Evolutionary conservation across 1,284 basidiomycete species (phyloP).

Genomic region (Melanopsichium pennsylvanicum): DNA sequence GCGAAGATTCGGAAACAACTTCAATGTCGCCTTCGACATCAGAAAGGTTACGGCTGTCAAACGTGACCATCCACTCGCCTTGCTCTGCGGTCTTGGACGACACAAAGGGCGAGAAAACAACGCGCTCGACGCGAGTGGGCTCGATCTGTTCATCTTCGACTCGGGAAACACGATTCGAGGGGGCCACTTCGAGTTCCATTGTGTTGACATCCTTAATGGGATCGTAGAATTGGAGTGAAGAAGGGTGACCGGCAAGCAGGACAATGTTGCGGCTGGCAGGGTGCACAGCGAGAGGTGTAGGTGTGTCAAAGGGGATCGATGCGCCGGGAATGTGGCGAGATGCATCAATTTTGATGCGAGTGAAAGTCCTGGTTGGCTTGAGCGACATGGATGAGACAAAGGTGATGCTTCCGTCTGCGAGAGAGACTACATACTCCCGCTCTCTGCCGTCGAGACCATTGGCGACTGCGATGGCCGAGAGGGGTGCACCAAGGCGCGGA

Average conservation of each 20-base stretch:
- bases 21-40: constrained; percentile 22
- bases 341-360: constrained; percentile 75
- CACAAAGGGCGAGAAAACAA: constrained; percentile 71
- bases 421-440: constrained; percentile 85
- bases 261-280: constrained; percentile 68
- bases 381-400: constrained; percentile 79
- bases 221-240: constrained; percentile 90
- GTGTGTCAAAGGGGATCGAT: constrained; percentile 4
- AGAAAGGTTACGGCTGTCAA: constrained; percentile 73
- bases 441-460: constrained; percentile 70
- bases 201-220: constrained; percentile 76
- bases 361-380: constrained; percentile 78
- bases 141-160: constrained; percentile 81
- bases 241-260: constrained; percentile 91
- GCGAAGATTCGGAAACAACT: constrained; percentile 78
- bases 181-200: constrained; percentile 88
- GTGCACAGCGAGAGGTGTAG: constrained; percentile 57
- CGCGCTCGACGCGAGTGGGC: constrained; percentile 78
- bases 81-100: constrained; percentile 22
- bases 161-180: constrained; percentile 88
- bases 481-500: constrained; percentile 88
- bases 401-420: constrained; percentile 82
- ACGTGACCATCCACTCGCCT: constrained; percentile 86
- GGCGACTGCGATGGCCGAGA: constrained; percentile 71
- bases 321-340: constrained; percentile 44